Conservation (phyloP, 345 rosid species). For the Populus simonii region DNA sequence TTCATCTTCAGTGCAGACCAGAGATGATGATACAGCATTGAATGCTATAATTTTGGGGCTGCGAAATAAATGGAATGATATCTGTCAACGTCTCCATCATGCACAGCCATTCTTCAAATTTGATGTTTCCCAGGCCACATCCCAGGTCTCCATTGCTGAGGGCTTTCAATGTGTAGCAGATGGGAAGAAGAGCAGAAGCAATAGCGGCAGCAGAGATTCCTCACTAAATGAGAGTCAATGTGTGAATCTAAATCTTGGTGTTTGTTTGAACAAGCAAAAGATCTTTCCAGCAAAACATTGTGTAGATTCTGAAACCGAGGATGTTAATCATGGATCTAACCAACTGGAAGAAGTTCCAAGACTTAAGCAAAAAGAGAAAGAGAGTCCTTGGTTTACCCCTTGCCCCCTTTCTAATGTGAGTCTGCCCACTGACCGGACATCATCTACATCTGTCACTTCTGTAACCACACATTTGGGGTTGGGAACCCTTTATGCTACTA, state of each 20-base stretch:
- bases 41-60: constrained; percentile 32
- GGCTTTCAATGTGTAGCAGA: constrained; percentile 4
- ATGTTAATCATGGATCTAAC: constrained; percentile 22
- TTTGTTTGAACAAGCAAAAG: constrained; percentile 12
- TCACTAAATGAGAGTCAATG: constrained; percentile 10
- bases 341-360: constrained; percentile 22
- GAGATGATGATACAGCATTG: constrained; percentile 39
- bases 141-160: constrained; percentile 30
- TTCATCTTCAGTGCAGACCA: constrained; percentile 59
- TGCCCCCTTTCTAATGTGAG: constrained; percentile 8
- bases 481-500: constrained; percentile 48
- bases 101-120: constrained; percentile 35
- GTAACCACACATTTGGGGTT: constrained; percentile 60
- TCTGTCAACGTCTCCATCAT: constrained; percentile 53
- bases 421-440: constrained; percentile 18
- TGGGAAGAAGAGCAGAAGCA: constrained; percentile 15
- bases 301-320: constrained; percentile 20
- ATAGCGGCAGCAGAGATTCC: constrained; percentile 14
- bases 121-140: constrained; percentile 25
- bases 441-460: constrained; percentile 25
- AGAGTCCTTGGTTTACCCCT: constrained; percentile 6
- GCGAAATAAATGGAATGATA: constrained; percentile 59
- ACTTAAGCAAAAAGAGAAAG: constrained; percentile 13
- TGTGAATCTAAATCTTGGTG: constrained; percentile 13
- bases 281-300: neutral